phyloP scores from a whole-genome alignment of 106 monocot species.

The Acanthochlamys bracteata region DNA sequence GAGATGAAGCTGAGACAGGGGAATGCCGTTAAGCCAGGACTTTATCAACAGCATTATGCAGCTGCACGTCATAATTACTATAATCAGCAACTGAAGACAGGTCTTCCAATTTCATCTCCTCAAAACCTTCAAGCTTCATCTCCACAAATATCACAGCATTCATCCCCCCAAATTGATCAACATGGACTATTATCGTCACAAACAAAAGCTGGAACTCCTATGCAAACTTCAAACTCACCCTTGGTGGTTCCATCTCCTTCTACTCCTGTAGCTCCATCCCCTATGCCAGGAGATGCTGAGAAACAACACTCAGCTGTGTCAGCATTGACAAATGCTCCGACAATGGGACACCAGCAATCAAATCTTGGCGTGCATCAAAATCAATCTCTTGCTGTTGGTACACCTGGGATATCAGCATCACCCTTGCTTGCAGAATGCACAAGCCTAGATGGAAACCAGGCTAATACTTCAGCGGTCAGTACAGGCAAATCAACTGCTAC shows the following conservation, averaged over 20 bases:
- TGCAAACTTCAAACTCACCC: slow-evolving; percentile 63
- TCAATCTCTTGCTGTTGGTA: slow-evolving; percentile 53
- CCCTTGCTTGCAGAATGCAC: slow-evolving; percentile 76
- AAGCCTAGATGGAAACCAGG: slow-evolving; percentile 40
- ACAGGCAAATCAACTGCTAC: slow-evolving; percentile 28
- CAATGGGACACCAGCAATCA: slow-evolving; percentile 24
- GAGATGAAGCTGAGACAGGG: slow-evolving; percentile 62
- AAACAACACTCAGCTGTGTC: slow-evolving; percentile 44
- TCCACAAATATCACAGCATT: slow-evolving; percentile 90
- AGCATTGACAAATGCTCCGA: slow-evolving; percentile 30
- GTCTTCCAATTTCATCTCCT: slow-evolving; percentile 69
- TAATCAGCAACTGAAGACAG: slow-evolving; percentile 54
- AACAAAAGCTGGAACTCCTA: slow-evolving; percentile 63
- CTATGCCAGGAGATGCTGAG: slow-evolving; percentile 61
- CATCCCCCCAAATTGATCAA: slow-evolving; percentile 88
- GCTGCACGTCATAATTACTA: slow-evolving; percentile 47
- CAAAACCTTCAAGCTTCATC: slow-evolving; percentile 79
- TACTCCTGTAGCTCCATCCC: slow-evolving; percentile 61
- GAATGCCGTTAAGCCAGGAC: slow-evolving; percentile 49
- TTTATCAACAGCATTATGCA: slow-evolving; percentile 43
- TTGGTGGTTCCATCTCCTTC: slow-evolving; percentile 63
- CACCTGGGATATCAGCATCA: slow-evolving; percentile 89
- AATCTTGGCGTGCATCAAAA: slow-evolving; percentile 20
- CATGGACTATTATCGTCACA: slow-evolving; percentile 43
- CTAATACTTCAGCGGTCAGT: slow-evolving; percentile 21